phyloP scores from a whole-genome alignment of 2,329 filamentous ascomycete species.

The Verruconis gallopava region DNA sequence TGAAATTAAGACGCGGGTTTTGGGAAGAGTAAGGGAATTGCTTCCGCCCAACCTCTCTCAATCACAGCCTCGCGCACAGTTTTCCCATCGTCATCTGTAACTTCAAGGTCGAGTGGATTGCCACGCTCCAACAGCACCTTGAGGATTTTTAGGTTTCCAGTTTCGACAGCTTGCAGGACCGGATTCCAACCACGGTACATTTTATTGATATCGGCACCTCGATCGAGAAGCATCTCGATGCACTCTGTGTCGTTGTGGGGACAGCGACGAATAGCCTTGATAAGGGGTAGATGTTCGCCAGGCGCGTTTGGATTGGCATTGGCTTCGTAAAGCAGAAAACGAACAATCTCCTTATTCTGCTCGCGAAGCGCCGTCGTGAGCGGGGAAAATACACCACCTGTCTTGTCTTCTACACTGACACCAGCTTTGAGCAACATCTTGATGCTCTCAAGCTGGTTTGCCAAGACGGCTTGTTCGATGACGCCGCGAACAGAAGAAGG shows the following conservation, averaged over 20 bases:
- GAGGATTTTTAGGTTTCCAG: constrained; percentile 44
- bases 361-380: constrained; percentile 56
- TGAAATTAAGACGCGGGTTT: too few relatives aligned
- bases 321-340: constrained; percentile 47
- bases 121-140: constrained; percentile 37
- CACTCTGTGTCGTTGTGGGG: constrained; percentile 44
- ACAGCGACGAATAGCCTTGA: constrained; percentile 53
- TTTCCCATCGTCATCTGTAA: constrained; percentile 40
- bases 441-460: constrained; percentile 53
- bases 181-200: constrained; percentile 55
- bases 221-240: constrained; percentile 48
- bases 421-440: constrained; percentile 52
- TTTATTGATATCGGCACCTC: constrained; percentile 55
- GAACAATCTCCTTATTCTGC: constrained; percentile 46
- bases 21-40: background rate
- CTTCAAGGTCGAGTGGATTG: constrained; percentile 37
- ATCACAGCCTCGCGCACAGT: constrained; percentile 45
- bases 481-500: constrained; percentile 52
- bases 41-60: constrained; percentile 30
- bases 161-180: constrained; percentile 52
- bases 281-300: constrained; percentile 57
- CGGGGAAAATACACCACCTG: constrained; percentile 58
- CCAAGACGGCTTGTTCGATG: constrained; percentile 54
- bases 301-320: constrained; percentile 53
- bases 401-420: constrained; percentile 57